phyloP scores from a whole-genome alignment of 108 stramenopile genomes.

The Cylindrotheca fusiformis region DNA sequence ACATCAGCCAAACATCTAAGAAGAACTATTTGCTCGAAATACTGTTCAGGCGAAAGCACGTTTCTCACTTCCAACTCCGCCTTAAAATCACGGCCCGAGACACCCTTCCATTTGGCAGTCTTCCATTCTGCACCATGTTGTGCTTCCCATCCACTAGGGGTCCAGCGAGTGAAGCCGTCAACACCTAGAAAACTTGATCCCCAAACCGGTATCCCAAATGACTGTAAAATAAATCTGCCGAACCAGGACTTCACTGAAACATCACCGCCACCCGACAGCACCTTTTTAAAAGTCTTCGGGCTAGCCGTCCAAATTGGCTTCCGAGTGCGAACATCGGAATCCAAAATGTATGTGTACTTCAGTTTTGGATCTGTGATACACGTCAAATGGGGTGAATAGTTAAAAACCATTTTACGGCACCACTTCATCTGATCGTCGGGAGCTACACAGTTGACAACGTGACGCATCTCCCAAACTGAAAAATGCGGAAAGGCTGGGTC shows the following conservation, averaged over 20 bases:
- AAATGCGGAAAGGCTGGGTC: conserved; percentile 26
- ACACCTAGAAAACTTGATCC: conserved; percentile 24
- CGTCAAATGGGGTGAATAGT: conserved; percentile 39
- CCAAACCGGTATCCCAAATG: conserved; percentile 44
- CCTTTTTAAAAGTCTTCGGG: conserved; percentile 28
- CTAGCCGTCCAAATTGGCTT: conserved; percentile 26
- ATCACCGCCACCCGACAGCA: conserved; percentile 30
- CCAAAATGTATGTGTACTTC: conserved; percentile 22
- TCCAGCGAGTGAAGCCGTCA: conserved; percentile 30
- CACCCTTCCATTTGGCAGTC: conserved; percentile 9
- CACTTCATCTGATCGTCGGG: conserved; percentile 30
- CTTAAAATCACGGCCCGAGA: conserved; percentile 18
- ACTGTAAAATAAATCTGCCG: conserved; percentile 26
- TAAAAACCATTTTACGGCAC: conserved; percentile 33
- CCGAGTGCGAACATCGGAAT: conserved; percentile 27
- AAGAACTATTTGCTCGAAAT: conserved; percentile 14
- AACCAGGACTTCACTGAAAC: conserved; percentile 37
- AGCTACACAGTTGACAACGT: conserved; percentile 33
- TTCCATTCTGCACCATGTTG: conserved; percentile 8
- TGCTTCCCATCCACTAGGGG: conserved; percentile 31
- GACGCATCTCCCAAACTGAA: conserved; percentile 28
- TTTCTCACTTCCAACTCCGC: conserved; percentile 18
- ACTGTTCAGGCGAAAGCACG: conserved; percentile 1
- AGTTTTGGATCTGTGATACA: conserved; percentile 18
- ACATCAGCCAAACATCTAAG: conserved; percentile 27